phyloP scores from a whole-genome alignment of 768 basidiomycete genomes.

The Agaricus sinodeliciosus region DNA sequence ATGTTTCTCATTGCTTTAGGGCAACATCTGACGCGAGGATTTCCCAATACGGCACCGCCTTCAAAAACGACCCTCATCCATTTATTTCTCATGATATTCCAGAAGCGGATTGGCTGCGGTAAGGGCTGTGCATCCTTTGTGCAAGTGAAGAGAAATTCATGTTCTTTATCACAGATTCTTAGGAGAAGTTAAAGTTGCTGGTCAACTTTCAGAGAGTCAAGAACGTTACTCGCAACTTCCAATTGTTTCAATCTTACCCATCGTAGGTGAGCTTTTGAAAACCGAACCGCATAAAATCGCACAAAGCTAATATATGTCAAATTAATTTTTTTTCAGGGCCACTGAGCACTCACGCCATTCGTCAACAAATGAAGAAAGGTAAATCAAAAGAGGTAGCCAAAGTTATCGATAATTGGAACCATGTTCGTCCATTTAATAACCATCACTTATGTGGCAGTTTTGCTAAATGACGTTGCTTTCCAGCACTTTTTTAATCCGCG shows the following conservation, averaged over 20 bases:
- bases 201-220: not conserved
- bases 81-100: conserved; percentile 43
- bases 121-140: not conserved
- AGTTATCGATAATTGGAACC: conserved; percentile 44
- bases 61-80: conserved; percentile 35
- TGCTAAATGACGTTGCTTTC: too few relatives aligned
- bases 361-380: conserved; percentile 21
- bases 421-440: conserved; percentile 17
- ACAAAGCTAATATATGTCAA: not conserved
- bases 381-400: conserved; percentile 33
- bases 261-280: not conserved
- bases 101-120: conserved; percentile 46
- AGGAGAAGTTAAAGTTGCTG: conserved; percentile 1
- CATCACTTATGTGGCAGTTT: too few relatives aligned
- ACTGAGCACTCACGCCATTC: conserved; percentile 21
- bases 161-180: not conserved
- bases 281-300: not conserved
- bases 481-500: conserved; percentile 46
- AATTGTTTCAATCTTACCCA: conserved; percentile 1
- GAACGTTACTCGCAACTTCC: not conserved
- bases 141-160: not conserved
- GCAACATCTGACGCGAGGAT: conserved; percentile 33
- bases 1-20: conserved; percentile 23
- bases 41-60: conserved; percentile 36
- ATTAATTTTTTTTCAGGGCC: conserved; percentile 10